Conservation (phyloP, 1,284 basidiomycete species). For the Trametes polyzona region DNA sequence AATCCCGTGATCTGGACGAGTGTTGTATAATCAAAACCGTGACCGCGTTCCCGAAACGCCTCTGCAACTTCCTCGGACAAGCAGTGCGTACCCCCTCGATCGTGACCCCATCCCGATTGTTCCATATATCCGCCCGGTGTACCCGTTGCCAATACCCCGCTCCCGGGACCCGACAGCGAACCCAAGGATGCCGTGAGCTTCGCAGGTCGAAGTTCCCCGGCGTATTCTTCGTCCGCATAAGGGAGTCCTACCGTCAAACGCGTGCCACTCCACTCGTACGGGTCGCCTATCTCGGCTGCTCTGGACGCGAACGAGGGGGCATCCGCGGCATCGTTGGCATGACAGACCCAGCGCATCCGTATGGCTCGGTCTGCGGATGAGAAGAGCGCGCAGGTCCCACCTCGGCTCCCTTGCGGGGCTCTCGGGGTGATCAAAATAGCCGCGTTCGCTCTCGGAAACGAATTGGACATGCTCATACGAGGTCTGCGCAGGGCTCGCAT, state of each 20-base stretch:
- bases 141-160: not conserved
- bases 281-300: not conserved
- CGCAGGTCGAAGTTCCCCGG: not conserved
- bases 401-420: not conserved
- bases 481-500: not conserved
- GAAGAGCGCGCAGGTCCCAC: not conserved
- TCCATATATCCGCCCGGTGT: not conserved
- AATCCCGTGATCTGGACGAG: not conserved
- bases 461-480: not conserved
- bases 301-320: not conserved
- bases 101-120: not conserved
- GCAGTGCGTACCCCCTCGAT: not conserved
- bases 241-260: not conserved
- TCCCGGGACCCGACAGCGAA: not conserved
- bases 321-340: not conserved
- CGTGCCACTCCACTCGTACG: not conserved
- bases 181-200: not conserved
- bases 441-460: not conserved
- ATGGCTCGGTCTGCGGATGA: not conserved
- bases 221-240: not conserved
- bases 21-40: not conserved
- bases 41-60: not conserved
- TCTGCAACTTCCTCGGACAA: not conserved
- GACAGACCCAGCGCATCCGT: not conserved
- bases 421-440: constrained; percentile 1